Percentiles rank a stretch among this genome's conserved stretches.
These are phyloP conservation scores for Calonectria montana DNA, from an alignment of 2,329 filamentous ascomycete species.

Conservation along the genomic window DNA sequence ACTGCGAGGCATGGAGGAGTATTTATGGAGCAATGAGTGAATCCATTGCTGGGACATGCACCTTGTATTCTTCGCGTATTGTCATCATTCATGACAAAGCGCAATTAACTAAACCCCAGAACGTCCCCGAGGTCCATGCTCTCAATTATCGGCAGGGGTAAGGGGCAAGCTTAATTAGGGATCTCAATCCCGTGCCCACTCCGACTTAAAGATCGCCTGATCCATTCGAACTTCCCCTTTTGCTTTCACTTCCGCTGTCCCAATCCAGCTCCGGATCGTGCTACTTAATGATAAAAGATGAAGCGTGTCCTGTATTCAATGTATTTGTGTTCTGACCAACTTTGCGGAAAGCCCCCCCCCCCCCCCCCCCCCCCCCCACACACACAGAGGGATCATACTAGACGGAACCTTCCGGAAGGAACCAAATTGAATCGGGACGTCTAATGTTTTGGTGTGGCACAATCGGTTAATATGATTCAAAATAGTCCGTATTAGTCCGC, in stretches of 20 bases:
- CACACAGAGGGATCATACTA: not conserved
- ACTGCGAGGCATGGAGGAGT: not conserved
- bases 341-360: not conserved
- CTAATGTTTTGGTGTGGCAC: not conserved
- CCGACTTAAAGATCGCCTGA: not conserved
- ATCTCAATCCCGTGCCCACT: not conserved
- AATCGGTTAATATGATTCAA: not conserved
- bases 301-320: not conserved
- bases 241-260: not conserved
- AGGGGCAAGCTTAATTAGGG: not conserved
- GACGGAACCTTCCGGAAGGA: not conserved
- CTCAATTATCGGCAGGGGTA: not conserved
- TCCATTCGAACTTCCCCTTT: conserved; percentile 6
- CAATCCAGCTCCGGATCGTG: not conserved
- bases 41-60: not conserved
- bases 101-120: too few species aligned
- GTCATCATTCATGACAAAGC: not conserved
- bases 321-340: not conserved
- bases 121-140: not conserved
- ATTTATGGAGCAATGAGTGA: not conserved
- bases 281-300: not conserved
- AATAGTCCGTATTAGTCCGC: not conserved
- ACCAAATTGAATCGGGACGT: not conserved
- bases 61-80: not conserved
- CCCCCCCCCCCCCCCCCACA: too few species aligned